Base-by-base conservation (phyloP, 345 rosid species). In the Populus davidiana region DNA sequence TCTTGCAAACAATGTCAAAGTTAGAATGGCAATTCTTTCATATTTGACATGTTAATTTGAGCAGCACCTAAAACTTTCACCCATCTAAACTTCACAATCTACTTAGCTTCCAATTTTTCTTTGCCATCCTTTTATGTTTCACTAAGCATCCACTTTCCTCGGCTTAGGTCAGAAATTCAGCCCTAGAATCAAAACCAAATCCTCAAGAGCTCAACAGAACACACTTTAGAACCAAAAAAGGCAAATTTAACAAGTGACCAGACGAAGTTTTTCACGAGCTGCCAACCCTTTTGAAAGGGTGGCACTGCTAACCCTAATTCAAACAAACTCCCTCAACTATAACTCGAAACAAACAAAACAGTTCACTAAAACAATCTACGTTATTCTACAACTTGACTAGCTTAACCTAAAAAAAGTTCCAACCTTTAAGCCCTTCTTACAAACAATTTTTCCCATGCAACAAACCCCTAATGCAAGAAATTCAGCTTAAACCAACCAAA, bases 271-370 rank as follows among this genome's bases (percentile, higher is more conserved):
- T 59, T 59, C 64, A 59, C 29, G 29, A 75, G 43, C 41, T 44
- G 59, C 21, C 44, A 47, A 23, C 35, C 62, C 72, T 67, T 38
- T 27, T 66, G 25, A 35, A 5, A 20, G 9, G 39, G 47, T 44
- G 31, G 31, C 17, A 44, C 33, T 4, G 80, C 5, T 33, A 77
- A 77, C 79, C 83, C 85, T 74, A 87, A 67, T 71, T 71, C 66
- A 63, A 65, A 50, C 62, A 81, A 78, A 79, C 20, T 49, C 21
- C 33, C 49, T 18, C 67, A 36, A 75, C 70, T 65, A 18, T 27
- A 18, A 20, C 31, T 41, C 43, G 67, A 39, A 54, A 5, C 16
- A 36, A 62, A 63, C 44, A 67, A 18, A 16, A 11, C 12, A 56
- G 7, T 66, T 41, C 31, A 43, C 69, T 17, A 9, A 75, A 38